A percentile compares a stretch with the other conserved stretches of the same genome.
Conservation (phyloP, 2,329 filamentous ascomycete genomes). For the Salinomyces thailandicus region DNA sequence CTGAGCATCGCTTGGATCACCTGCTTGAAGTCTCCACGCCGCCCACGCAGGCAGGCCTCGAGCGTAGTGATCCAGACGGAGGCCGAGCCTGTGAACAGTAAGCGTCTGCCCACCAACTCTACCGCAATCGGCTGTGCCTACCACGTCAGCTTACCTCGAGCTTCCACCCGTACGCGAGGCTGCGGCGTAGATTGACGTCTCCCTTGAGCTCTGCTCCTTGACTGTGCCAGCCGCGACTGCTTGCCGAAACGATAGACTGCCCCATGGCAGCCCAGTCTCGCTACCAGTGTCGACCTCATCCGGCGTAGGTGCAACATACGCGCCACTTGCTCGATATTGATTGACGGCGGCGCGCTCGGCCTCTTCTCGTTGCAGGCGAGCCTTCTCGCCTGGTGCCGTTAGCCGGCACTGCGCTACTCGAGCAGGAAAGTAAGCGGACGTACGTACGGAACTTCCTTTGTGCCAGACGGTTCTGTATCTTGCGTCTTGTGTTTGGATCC, state of each 20-base stretch:
- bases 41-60: slow-evolving; percentile 23
- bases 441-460: slow-evolving; percentile 67
- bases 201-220: slow-evolving; percentile 35
- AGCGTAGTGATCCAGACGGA: slow-evolving; percentile 33
- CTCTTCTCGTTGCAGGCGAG: slow-evolving; percentile 56
- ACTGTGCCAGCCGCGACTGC: slow-evolving; percentile 36
- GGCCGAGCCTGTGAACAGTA: slow-evolving; percentile 24
- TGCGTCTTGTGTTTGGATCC: slow-evolving; percentile 60
- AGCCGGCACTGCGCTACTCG: slow-evolving; percentile 5
- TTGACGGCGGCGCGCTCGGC: slow-evolving; percentile 54
- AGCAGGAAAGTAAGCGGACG: no score
- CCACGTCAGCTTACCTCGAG: slow-evolving; percentile 26
- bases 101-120: slow-evolving; percentile 7
- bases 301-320: slow-evolving; percentile 52
- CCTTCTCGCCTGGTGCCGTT: slow-evolving; percentile 52
- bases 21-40: slow-evolving; percentile 9
- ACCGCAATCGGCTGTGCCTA: slow-evolving; percentile 4
- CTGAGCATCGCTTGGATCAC: no score
- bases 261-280: slow-evolving; percentile 61
- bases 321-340: slow-evolving; percentile 50
- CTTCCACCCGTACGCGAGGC: slow-evolving; percentile 29
- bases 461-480: slow-evolving; percentile 66
- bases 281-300: slow-evolving; percentile 45
- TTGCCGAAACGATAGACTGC: slow-evolving; percentile 52
- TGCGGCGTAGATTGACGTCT: slow-evolving; percentile 30